Evolutionary conservation across 2,329 filamentous ascomycete species (phyloP).

Genomic region (Fusarium citri): DNA sequence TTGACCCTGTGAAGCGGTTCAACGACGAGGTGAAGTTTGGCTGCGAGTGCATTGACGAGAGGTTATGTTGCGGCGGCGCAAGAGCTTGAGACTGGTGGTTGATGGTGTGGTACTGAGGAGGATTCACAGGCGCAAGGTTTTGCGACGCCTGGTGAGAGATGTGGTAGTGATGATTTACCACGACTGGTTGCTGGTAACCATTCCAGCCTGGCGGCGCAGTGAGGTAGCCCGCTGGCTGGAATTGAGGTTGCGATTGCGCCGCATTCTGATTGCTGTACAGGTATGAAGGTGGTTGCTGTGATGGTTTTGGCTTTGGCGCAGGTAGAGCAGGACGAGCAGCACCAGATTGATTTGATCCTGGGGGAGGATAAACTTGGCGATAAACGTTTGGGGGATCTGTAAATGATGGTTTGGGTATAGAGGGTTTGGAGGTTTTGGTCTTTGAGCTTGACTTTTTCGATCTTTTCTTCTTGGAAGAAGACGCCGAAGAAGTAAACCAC

Average conservation of each 20-base stretch:
- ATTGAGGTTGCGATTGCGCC: constrained; percentile 41
- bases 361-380: constrained; percentile 7
- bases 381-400: constrained; percentile 20
- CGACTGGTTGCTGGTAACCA: constrained; percentile 55
- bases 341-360: background rate
- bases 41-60: constrained; percentile 12
- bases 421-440: background rate
- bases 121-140: background rate
- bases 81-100: background rate
- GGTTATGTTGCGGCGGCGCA: constrained; percentile 4
- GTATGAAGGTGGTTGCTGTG: constrained; percentile 20
- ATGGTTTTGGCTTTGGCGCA: constrained; percentile 7
- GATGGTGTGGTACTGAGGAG: constrained; percentile 3
- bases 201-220: constrained; percentile 41
- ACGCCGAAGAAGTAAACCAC: background rate
- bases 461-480: constrained; percentile 21
- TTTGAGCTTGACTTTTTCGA: constrained; percentile 9
- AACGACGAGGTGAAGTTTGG: constrained; percentile 36
- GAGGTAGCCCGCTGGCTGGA: constrained; percentile 41
- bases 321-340: background rate
- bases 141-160: constrained; percentile 41
- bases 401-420: constrained; percentile 11
- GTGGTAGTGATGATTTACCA: constrained; percentile 67
- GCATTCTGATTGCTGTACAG: constrained; percentile 40
- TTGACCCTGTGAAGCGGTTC: constrained; percentile 54